Percentiles rank a stretch among this genome's conserved stretches.
Evolutionary conservation across 805 yeast species (phyloP).

Genomic region (Zygosaccharomyces siamensis): DNA sequence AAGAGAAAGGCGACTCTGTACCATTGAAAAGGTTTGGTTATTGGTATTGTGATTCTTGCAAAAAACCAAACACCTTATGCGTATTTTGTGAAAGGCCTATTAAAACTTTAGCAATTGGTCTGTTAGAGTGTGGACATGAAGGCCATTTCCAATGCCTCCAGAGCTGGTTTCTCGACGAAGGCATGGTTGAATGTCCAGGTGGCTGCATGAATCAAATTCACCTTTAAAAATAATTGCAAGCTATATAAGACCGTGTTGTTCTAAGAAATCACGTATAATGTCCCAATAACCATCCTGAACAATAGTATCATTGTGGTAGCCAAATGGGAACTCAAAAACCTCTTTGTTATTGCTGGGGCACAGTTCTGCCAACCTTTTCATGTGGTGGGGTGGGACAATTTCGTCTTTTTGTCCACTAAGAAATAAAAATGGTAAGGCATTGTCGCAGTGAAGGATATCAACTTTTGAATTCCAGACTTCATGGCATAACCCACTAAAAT

Average conservation of each 20-base stretch:
- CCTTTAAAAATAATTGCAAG: not conserved
- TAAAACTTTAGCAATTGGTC: slow-evolving; percentile 59
- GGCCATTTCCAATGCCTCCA: slow-evolving; percentile 79
- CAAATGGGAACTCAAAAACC: slow-evolving; percentile 50
- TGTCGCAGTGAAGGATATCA: slow-evolving; percentile 47
- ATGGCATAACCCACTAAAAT: slow-evolving; percentile 58
- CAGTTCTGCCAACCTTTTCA: slow-evolving; percentile 53
- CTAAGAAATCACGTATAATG: slow-evolving; percentile 51
- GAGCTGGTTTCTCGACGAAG: slow-evolving; percentile 67
- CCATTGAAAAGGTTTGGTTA: slow-evolving; percentile 50
- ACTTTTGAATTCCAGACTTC: slow-evolving; percentile 79
- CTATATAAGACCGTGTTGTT: slow-evolving; percentile 32
- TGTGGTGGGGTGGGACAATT: slow-evolving; percentile 84
- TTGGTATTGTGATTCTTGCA: slow-evolving; percentile 83
- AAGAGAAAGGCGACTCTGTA: slow-evolving; percentile 28
- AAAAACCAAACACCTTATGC: slow-evolving; percentile 59
- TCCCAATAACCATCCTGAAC: slow-evolving; percentile 76
- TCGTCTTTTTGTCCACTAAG: slow-evolving; percentile 77
- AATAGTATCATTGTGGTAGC: slow-evolving; percentile 82
- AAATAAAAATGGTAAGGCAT: slow-evolving; percentile 60
- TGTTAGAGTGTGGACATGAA: slow-evolving; percentile 75
- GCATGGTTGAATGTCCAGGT: slow-evolving; percentile 71
- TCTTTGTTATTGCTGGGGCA: slow-evolving; percentile 49
- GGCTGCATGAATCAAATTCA: slow-evolving; percentile 41
- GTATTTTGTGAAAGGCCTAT: slow-evolving; percentile 73